Percentiles rank a stretch among this genome's conserved stretches.
phyloP scores from a whole-genome alignment of 192 early-diverging fungal genomes.

The Hyaloraphidium curvatum region DNA sequence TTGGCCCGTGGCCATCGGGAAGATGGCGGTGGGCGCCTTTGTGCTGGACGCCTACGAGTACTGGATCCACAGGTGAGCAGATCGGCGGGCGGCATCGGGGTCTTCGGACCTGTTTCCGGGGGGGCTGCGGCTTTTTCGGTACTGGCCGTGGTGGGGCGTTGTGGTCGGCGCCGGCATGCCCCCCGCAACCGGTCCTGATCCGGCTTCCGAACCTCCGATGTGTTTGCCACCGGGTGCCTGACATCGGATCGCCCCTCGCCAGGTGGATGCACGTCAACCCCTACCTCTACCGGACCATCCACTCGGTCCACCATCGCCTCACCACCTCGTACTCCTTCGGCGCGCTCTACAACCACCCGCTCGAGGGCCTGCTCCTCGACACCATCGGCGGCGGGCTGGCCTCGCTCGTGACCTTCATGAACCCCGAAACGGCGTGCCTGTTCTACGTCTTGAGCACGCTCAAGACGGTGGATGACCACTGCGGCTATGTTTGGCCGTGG shows the following conservation, averaged over 20 bases:
- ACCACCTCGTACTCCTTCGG: constrained; percentile 63
- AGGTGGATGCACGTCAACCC: constrained; percentile 37
- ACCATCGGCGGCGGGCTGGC: constrained; percentile 43
- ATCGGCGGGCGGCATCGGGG: background rate
- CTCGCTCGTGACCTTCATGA: constrained; percentile 40
- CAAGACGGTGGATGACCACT: constrained; percentile 72
- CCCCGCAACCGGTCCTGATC: background rate
- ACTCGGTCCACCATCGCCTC: constrained; percentile 53
- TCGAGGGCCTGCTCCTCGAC: constrained; percentile 61
- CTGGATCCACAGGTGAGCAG: constrained; percentile 3
- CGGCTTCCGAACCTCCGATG: background rate
- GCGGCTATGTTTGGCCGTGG: constrained; percentile 57
- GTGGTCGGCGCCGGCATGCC: background rate
- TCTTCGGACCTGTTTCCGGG: too few relatives aligned
- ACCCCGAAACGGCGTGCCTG: constrained; percentile 37
- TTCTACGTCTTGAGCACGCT: constrained; percentile 57
- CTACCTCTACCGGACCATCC: constrained; percentile 52
- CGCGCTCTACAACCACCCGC: constrained; percentile 63
- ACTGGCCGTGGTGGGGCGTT: background rate
- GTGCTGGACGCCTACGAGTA: constrained; percentile 25
- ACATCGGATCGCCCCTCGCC: constrained; percentile 25
- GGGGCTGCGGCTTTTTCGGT: background rate
- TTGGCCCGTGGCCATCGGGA: constrained; percentile 11
- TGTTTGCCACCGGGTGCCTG: constrained; percentile 37
- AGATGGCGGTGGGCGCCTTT: constrained; percentile 16